Percentiles rank a stretch among this genome's conserved stretches.
Conservation (phyloP, 2,329 filamentous ascomycete species). For the Cephalotrichum gorgonifer region DNA sequence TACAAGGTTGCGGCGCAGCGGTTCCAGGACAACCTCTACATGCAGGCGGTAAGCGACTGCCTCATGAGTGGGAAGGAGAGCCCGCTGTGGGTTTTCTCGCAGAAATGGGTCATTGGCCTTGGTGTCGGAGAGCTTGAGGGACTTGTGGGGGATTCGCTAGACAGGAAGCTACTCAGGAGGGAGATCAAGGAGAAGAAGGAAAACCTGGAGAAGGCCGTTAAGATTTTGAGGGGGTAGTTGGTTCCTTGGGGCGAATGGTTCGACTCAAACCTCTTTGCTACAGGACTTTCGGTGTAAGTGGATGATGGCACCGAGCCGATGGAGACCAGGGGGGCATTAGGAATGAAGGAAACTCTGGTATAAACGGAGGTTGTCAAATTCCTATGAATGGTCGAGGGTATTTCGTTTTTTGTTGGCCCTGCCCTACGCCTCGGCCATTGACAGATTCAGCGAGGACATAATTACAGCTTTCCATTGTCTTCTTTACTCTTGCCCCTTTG, state of each 20-base stretch:
- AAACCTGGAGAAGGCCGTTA: neutral
- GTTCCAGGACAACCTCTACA: conserved; percentile 24
- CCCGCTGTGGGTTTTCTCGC: conserved; percentile 17
- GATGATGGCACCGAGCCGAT: neutral
- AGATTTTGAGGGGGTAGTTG: conserved; percentile 1
- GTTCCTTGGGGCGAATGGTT: neutral
- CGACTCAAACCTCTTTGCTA: neutral
- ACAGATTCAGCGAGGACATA: too few species aligned
- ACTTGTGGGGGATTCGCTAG: conserved; percentile 17
- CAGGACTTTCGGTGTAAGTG: neutral
- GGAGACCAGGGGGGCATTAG: too few species aligned
- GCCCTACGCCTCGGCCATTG: too few species aligned
- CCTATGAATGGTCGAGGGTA: too few species aligned
- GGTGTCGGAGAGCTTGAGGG: conserved; percentile 11
- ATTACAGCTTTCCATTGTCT: too few species aligned
- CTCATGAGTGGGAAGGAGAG: conserved; percentile 15
- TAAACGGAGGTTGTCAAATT: too few species aligned
- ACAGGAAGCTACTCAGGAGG: conserved; percentile 26
- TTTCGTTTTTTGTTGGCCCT: too few species aligned
- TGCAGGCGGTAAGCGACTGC: conserved; percentile 16
- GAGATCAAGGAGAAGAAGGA: conserved; percentile 22
- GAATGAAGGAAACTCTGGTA: too few species aligned
- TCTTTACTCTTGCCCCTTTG: too few species aligned
- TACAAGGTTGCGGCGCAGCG: conserved; percentile 19
- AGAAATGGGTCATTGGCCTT: conserved; percentile 19